A percentile compares a stretch with the other conserved stretches of the same genome.
These are phyloP conservation scores for Tulasnella sp. DNA, from an alignment of 768 basidiomycete genomes.

Conservation along the genomic window DNA sequence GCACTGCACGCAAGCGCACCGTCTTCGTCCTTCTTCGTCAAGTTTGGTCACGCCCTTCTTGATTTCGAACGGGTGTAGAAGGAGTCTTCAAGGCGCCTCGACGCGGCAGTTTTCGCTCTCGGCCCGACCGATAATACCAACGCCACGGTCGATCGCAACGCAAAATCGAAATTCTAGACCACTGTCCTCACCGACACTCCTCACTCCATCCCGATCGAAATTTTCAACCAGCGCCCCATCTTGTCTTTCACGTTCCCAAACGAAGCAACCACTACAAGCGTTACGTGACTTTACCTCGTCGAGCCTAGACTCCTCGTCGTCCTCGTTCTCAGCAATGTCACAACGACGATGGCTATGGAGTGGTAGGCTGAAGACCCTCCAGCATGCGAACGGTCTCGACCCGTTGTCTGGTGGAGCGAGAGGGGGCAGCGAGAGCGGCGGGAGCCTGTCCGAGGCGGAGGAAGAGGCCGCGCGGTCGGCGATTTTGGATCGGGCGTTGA, in stretches of 20 bases:
- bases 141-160: background rate
- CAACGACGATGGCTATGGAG: background rate
- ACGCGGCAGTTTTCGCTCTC: background rate
- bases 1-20: background rate
- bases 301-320: too few relatives aligned
- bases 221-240: background rate
- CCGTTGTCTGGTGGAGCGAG: background rate
- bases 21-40: background rate
- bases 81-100: background rate
- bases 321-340: too few relatives aligned
- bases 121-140: background rate
- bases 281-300: background rate
- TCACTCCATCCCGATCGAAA: background rate
- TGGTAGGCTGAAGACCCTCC: background rate
- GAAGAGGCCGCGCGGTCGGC: slow-evolving; percentile 63
- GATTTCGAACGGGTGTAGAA: background rate
- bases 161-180: background rate
- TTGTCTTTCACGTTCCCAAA: background rate
- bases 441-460: slow-evolving; percentile 24
- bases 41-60: background rate
- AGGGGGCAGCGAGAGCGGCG: background rate
- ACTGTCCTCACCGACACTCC: background rate
- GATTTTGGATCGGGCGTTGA: slow-evolving; percentile 76
- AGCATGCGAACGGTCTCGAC: background rate
- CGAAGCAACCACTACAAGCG: background rate